Base-by-base conservation (phyloP, 805 yeast species). In the Lipomyces spencermartinsiae region DNA sequence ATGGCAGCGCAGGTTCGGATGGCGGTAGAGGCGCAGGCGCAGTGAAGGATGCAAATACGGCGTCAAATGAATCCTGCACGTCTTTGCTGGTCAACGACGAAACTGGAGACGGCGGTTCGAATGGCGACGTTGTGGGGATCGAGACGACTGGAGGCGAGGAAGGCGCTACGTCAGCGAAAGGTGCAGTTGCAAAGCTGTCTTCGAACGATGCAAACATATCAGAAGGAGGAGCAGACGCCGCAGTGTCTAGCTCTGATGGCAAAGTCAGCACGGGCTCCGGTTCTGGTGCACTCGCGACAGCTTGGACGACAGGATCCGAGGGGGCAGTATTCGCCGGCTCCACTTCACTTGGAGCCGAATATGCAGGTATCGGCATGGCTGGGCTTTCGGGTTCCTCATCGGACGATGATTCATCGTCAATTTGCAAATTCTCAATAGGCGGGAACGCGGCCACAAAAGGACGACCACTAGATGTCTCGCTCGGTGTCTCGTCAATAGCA, bases 21-120 rank as follows among this genome's bases (percentile, higher is more conserved):
- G 51, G 34, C 35, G 62, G 4, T 19, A 63, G 51, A 59, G 63
- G 53, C n/a, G 37, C 62, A 33, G 71, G 58, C 25, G 61, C 62
- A 29, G 65, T 74, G 76, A 84, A 63, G 79, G 74, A 3, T 81
- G 82, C 63, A 83, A 74, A 51, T 84, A 83, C n/a, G 83, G 78
- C 1, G 92, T 67, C 68, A 22, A 67, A 67, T 2, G 67, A 59
- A 43, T 64, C 70, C 56, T 58, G 68, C 7, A 55, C 57, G 25
- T 53, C 34, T 53, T 53, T 61, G 53, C 37, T 39, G 16, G 57
- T 57, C 8, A 59, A 4, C 39, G 62, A 33, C 49, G 61, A 39
- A 12, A 89, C 73, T 1, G 85, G 86, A 19, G 89, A 73, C 51
- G 85, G 81, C 2, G 89, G 78, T 71, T 86, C 86, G 43, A 90